Percentiles rank a stretch among this genome's conserved stretches.
Evolutionary conservation across 345 rosid genomes (phyloP).

Genomic region (Eucalyptus cloeziana): DNA sequence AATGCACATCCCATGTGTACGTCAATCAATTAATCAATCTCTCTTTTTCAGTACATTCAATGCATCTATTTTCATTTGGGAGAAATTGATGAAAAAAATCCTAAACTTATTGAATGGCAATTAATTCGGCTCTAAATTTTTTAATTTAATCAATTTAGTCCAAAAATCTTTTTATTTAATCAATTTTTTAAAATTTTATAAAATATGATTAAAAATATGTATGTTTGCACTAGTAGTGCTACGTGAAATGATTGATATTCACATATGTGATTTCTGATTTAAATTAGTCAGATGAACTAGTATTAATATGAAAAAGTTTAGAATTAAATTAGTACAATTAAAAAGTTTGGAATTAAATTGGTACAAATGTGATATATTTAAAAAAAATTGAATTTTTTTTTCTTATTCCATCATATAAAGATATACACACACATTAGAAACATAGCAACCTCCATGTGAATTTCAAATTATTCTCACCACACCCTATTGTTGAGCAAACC

Average conservation of each 20-base stretch:
- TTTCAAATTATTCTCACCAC: neutral
- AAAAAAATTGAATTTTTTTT: too few relatives aligned
- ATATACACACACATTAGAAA: neutral
- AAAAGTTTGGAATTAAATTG: too few relatives aligned
- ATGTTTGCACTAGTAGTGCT: rapidly evolving
- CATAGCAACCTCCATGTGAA: neutral
- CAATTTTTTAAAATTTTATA: rapidly evolving
- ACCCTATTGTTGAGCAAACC: neutral
- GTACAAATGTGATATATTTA: neutral
- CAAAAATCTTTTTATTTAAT: neutral
- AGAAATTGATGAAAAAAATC: neutral
- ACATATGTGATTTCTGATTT: rapidly evolving
- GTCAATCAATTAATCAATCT: neutral
- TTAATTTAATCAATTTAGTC: neutral
- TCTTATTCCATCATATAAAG: neutral
- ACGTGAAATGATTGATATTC: too few relatives aligned
- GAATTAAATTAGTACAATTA: too few relatives aligned
- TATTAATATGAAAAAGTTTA: too few relatives aligned
- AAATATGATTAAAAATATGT: too few relatives aligned
- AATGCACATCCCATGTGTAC: neutral
- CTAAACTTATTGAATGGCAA: rapidly evolving
- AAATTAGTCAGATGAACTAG: rapidly evolving
- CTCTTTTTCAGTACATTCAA: neutral
- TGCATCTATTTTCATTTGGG: neutral
- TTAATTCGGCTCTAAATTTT: too few relatives aligned